Evolutionary conservation across 805 yeast genomes (phyloP), one percentile per base, ranked within the genome.

Genomic region (Lipomyces kockii): DNA sequence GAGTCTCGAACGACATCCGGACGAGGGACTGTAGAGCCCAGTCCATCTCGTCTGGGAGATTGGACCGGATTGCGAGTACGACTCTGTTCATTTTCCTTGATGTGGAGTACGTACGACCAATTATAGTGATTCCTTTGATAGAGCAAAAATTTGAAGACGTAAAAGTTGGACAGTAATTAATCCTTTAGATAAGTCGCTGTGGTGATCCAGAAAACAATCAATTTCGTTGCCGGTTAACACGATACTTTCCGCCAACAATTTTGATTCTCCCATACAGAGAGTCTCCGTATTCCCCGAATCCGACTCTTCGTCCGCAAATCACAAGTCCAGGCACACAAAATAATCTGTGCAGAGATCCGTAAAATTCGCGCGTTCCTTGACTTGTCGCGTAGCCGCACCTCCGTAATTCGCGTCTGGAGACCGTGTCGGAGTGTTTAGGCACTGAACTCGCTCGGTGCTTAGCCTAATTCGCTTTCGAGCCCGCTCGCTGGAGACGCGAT

Each of bases 51-150:
- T 84, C 83, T 20, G 82, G 85, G 29, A 91, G 78, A 1, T 87
- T 89, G 22, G 89, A 84, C 67, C 83, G 82, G 67, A 92, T 83
- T 3, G 95, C 87, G 87, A 92, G 83, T 71, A 83, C 83, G 74
- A 92, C 86, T 68, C 97, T 39, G 61, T 67, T 62, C 70, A 65
- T 67, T 22, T 63, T 55, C 60, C 58, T 57, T 56, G 14, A 46
- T 46, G 46, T 35, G 54, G 22, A 29, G 32, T 5, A 29, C 17
- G 5, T 3, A 17, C 11, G 29, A 25, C 11, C 35, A 17, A n/a
- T 25, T 17, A 29, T 22, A 43, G n/a, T 43, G 49, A 43, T n/a
- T n/a, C 49, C 49, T 17, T 17, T 5, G 22, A 43, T 7, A 43
- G 22, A 17, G 9, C 9, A 11, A 43, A 43, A 43, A 43, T 7